Percentiles rank a stretch among this genome's conserved stretches.
Conservation (phyloP, 352 stramenopile species). For the Phytophthora agathidicida region DNA sequence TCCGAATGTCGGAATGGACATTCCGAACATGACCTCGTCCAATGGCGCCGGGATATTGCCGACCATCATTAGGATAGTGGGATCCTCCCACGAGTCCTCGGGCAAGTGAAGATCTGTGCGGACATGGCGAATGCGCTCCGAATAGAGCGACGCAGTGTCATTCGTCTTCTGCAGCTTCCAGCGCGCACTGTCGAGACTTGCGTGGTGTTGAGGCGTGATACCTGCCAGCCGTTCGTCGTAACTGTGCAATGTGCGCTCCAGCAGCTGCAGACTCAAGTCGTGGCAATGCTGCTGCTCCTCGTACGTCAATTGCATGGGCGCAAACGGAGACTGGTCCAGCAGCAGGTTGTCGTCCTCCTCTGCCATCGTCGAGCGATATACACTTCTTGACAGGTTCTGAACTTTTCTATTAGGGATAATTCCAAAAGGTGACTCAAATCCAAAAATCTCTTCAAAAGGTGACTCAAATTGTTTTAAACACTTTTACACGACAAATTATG, state of each 20-base stretch:
- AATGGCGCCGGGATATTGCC: constrained; percentile 49
- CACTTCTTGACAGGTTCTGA: constrained; percentile 19
- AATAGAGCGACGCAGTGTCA: constrained; percentile 40
- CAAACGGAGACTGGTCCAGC: constrained; percentile 37
- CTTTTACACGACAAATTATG: too few species aligned
- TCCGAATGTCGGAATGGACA: constrained; percentile 46
- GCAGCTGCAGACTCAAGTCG: constrained; percentile 37
- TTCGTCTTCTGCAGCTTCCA: constrained; percentile 48
- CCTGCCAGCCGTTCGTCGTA: constrained; percentile 40
- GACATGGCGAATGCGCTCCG: constrained; percentile 31
- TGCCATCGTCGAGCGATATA: constrained; percentile 20
- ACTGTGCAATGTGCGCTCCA: constrained; percentile 43
- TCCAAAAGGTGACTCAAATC: too few species aligned
- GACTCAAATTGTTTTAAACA: too few species aligned
- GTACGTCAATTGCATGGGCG: constrained; percentile 30
- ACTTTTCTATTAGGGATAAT: constrained; percentile 14
- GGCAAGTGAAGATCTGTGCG: constrained; percentile 34
- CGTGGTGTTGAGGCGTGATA: constrained; percentile 25
- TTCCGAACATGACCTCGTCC: constrained; percentile 71
- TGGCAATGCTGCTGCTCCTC: constrained; percentile 42
- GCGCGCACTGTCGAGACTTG: constrained; percentile 35
- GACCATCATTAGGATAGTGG: constrained; percentile 43
- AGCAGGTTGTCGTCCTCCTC: constrained; percentile 23
- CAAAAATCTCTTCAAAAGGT: too few species aligned
- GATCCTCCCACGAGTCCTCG: constrained; percentile 37